Percentiles rank a stretch among this genome's conserved stretches.
Conservation (phyloP, 2,329 filamentous ascomycete genomes). For the Aureobasidium sp. region DNA sequence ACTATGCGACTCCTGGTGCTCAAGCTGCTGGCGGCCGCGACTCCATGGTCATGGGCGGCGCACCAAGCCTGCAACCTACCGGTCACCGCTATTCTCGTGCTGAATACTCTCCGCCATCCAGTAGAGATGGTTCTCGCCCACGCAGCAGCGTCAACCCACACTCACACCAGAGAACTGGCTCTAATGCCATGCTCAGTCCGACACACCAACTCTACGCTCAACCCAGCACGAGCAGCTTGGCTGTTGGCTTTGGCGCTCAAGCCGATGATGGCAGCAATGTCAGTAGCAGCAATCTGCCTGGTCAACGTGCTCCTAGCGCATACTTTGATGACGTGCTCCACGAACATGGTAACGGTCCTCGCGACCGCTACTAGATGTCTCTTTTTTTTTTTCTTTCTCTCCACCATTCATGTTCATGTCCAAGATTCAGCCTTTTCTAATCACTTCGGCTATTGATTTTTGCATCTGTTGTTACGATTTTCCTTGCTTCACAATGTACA, state of each 20-base stretch:
- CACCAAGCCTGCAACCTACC: slow-evolving; percentile 23
- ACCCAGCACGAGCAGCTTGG: slow-evolving; percentile 28
- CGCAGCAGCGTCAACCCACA: background rate
- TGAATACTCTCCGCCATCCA: slow-evolving; percentile 16
- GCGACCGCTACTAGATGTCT: slow-evolving; percentile 11
- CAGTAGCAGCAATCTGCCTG: slow-evolving; percentile 41
- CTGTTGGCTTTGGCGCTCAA: slow-evolving; percentile 21
- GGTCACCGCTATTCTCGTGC: slow-evolving; percentile 21
- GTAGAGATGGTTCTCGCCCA: slow-evolving; percentile 13
- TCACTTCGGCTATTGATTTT: background rate
- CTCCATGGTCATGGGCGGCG: slow-evolving; percentile 35
- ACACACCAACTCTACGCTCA: slow-evolving; percentile 19
- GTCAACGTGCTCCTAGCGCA: slow-evolving; percentile 71
- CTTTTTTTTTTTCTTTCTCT: background rate
- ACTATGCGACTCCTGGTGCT: slow-evolving; percentile 66
- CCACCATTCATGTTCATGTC: background rate
- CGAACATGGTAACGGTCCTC: slow-evolving; percentile 45
- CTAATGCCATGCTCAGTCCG: background rate
- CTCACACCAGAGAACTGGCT: background rate
- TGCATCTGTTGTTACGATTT: background rate
- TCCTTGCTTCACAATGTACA: background rate
- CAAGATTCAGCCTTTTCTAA: background rate
- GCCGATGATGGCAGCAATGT: slow-evolving; percentile 29
- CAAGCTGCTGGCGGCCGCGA: slow-evolving; percentile 33
- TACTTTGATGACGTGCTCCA: slow-evolving; percentile 87